Conservation (phyloP, 73 alveolate genomes). For the Paramecium bursaria region DNA sequence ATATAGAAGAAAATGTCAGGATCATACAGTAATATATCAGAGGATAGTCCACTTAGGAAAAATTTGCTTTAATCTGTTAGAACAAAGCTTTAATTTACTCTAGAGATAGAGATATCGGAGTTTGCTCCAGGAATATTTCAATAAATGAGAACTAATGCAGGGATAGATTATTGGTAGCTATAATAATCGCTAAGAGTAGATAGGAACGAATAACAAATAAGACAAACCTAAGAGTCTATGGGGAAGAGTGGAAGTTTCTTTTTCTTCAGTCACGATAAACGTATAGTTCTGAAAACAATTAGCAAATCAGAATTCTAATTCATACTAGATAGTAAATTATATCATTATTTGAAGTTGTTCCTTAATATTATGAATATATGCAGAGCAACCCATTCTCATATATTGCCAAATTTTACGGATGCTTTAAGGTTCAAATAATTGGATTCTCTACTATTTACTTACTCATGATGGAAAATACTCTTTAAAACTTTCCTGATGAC, state of each 20-base stretch:
- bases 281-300: slow-evolving; percentile 8
- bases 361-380: slow-evolving; percentile 14
- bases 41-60: too few relatives aligned
- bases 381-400: not conserved
- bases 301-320: slow-evolving; percentile 7
- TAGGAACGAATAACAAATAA: not conserved
- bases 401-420: slow-evolving; percentile 19
- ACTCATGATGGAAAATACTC: slow-evolving; percentile 20
- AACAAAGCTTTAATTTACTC: too few relatives aligned
- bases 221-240: slow-evolving; percentile 42
- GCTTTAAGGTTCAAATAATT: not conserved
- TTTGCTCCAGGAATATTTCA: slow-evolving; percentile 43
- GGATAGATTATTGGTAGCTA: not conserved
- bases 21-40: too few relatives aligned
- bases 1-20: too few relatives aligned
- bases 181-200: slow-evolving; percentile 20
- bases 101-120: not conserved
- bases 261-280: slow-evolving; percentile 17
- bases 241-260: slow-evolving; percentile 57
- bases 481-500: slow-evolving; percentile 1
- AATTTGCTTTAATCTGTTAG: too few relatives aligned
- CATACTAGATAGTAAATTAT: not conserved
- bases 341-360: too few relatives aligned
- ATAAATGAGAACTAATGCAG: not conserved
- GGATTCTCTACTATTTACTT: slow-evolving; percentile 35